These are phyloP conservation scores for Coemansia sp. DNA, from an alignment of 192 early-diverging fungal genomes.

Conservation along the genomic window DNA sequence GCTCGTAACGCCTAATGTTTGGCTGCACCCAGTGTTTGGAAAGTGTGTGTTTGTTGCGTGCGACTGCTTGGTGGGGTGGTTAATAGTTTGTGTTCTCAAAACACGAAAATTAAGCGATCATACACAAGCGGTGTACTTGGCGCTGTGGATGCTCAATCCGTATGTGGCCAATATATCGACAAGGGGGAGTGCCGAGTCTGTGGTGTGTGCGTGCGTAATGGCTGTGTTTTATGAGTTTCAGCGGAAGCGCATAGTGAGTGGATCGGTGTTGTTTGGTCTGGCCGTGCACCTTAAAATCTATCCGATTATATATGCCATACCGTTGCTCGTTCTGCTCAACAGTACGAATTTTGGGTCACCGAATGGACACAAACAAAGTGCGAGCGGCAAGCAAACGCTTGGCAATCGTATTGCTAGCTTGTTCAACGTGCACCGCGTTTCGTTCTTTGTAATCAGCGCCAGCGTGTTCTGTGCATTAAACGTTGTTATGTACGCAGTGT, in stretches of 20 bases:
- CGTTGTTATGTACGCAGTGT: constrained; percentile 69
- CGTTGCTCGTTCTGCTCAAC: constrained; percentile 69
- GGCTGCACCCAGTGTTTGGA: constrained; percentile 73
- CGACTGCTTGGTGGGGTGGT: constrained; percentile 75
- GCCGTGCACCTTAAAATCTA: constrained; percentile 98
- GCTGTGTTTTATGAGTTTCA: constrained; percentile 73
- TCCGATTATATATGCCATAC: constrained; percentile 90
- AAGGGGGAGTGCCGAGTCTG: constrained; percentile 87
- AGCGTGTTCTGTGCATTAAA: constrained; percentile 64
- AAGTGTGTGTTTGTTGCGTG: constrained; percentile 88
- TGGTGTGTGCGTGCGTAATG: constrained; percentile 78
- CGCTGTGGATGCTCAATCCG: constrained; percentile 91
- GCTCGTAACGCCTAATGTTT: constrained; percentile 81
- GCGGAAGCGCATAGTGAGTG: constrained; percentile 44
- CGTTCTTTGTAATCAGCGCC: constrained; percentile 66
- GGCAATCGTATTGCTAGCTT: constrained; percentile 20
- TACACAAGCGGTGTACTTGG: constrained; percentile 56
- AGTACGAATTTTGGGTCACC: constrained; percentile 10
- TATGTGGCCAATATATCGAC: constrained; percentile 97
- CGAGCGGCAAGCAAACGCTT: not conserved
- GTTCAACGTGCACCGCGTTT: constrained; percentile 60
- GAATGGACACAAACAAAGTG: not conserved
- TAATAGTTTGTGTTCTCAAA: constrained; percentile 56
- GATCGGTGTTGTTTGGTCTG: constrained; percentile 78
- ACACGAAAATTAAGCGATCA: constrained; percentile 60